Base-by-base conservation (phyloP, 1,139 yeast genomes). In the Kodamaea sp. region DNA sequence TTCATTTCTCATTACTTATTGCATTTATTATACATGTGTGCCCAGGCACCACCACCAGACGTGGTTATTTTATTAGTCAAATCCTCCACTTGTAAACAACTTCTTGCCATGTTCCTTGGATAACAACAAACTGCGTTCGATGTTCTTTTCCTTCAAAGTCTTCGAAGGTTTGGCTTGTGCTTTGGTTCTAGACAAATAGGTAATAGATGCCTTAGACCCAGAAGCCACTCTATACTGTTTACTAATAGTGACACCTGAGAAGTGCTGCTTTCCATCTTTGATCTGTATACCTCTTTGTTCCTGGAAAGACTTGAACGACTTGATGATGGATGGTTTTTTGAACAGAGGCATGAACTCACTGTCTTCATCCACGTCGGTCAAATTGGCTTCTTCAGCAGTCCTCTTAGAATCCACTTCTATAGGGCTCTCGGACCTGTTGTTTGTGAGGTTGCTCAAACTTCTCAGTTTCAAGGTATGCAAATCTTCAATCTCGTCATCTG, bases 181-280 rank as follows among this genome's bases (percentile, higher is more conserved):
- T 14, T 52, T 53, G 25, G 52, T 66, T 35, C 73, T 75, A 4
- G 73, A 62, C 55, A 79, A 55, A 38, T 69, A 77, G 15, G 83
- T 75, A 38, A 80, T 73, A 2, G 86, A 76, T 0, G 85, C 79
- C 44, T 70, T 76, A 2, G 78, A 66, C 5, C 83, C 78, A 2
- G 79, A 66, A 1, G 78, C 82, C 13, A 72, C 71, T 48, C 70
- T 79, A 46, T 78, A 76, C 25, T 73, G 73, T 30, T 74, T 78
- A 31, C 79, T 71, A 9, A 77, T 61, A 0, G 78, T 76, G 24
- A 80, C 85, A 3, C 82, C 80, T 24, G 75, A 65, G 47, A 70
- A 70, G 8, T 53, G 55, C 9, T 54, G 54, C 30, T 55, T 64
- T 8, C 75, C 73, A 25, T 64, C 68, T 42, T 57, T 70, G 41